Conservation (phyloP, 179 eudicot genomes). For the Carnegiea gigantea region DNA sequence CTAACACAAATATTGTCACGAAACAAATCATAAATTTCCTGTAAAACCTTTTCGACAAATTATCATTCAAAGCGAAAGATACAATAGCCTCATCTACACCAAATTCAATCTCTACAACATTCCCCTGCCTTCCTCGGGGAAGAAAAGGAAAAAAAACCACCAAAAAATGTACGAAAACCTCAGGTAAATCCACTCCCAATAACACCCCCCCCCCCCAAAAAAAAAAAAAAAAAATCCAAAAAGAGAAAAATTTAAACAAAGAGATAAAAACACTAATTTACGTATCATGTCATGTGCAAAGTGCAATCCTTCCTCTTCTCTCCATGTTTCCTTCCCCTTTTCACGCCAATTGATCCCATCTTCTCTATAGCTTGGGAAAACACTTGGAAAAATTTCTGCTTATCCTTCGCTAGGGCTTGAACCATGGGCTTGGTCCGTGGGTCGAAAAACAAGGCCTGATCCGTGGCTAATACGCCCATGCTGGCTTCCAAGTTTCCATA, state of each 20-base stretch:
- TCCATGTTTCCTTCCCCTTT: constrained; percentile 70
- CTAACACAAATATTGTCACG: too few species aligned
- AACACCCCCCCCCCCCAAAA: too few species aligned
- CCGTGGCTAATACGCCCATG: constrained; percentile 65
- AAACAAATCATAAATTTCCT: neutral
- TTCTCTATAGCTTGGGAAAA: constrained; percentile 82
- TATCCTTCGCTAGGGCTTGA: constrained; percentile 56
- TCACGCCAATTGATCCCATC: constrained; percentile 79
- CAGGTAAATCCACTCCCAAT: too few species aligned
- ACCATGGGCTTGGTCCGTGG: constrained; percentile 63
- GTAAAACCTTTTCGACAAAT: neutral
- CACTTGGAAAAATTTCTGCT: constrained; percentile 54
- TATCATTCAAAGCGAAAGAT: neutral
- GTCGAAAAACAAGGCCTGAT: constrained; percentile 70
- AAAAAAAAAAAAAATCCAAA: too few species aligned
- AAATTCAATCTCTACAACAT: neutral
- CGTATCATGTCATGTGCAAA: constrained; percentile 27
- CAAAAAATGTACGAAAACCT: neutral
- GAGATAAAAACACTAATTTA: too few species aligned
- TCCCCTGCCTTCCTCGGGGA: neutral
- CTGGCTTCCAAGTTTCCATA: constrained; percentile 72
- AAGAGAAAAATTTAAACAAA: too few species aligned
- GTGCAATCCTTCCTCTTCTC: constrained; percentile 71
- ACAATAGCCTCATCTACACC: neutral
- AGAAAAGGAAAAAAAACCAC: neutral